A percentile compares a stretch with the other conserved stretches of the same genome.
Conservation (phyloP, 306 rosid genomes). For the Rubus idaeus region DNA sequence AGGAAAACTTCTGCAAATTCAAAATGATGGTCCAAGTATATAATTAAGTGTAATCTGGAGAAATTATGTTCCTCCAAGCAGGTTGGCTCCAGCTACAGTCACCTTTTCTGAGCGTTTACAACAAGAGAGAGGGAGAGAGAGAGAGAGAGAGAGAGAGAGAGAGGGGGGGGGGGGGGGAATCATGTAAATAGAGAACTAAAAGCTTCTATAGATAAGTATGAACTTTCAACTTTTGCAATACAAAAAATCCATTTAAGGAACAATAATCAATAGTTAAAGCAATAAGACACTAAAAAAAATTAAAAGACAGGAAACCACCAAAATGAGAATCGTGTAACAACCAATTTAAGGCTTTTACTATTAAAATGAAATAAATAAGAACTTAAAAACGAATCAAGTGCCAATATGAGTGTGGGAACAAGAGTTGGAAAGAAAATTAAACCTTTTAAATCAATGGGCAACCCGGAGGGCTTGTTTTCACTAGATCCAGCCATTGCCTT, state of each 20-base stretch:
- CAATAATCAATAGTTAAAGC: neutral
- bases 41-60: neutral
- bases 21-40: neutral
- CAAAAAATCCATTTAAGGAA: neutral
- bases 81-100: neutral
- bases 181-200: neutral
- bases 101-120: neutral
- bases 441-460: conserved; percentile 90
- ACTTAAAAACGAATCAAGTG: neutral
- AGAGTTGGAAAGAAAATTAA: neutral
- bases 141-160: no score
- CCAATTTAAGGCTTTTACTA: neutral
- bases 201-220: neutral
- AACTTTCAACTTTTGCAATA: neutral
- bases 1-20: neutral
- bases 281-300: neutral
- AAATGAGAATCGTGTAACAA: neutral
- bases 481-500: conserved; percentile 62
- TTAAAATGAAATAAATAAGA: neutral
- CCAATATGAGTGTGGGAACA: neutral
- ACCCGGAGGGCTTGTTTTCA: conserved; percentile 58
- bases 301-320: neutral
- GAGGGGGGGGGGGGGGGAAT: neutral
- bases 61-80: neutral
- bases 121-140: neutral